Evolutionary conservation across 148 eudicot genomes (phyloP), one percentile per base, ranked within the genome.

Genomic region (Simmondsia chinensis): DNA sequence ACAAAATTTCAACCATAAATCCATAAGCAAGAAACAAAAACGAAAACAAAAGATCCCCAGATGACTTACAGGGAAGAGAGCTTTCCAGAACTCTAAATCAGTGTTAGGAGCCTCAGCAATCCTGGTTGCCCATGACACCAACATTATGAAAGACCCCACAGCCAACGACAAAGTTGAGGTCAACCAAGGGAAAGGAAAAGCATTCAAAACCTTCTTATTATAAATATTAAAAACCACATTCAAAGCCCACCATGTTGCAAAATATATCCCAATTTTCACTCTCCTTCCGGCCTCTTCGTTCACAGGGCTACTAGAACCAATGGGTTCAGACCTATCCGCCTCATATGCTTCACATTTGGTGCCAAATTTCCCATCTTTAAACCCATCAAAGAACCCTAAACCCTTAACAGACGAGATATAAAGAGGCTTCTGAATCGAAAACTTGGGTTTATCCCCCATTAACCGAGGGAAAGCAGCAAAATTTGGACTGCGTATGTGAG

Each of bases 241-340:
- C 72, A 84, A 72, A 60, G 64, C 73, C 95, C 97, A 89, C 97
- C 97, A 89, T 4, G 84, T 84, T 10, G 95, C 97, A 54, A 89
- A 84, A 13, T 84, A 84, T 20, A 74, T 43, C 5, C 97, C 87
- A 56, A 89, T 84, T 56, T 89, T 89, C 19, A 76, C 46, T 66
- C 20, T 89, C 60, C 77, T 68, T 5, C 86, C 84, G 10, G 68
- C 76, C 63, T 81, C 44, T 33, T 48, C 39, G 6, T 43, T 21
- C 10, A 25, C 33, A 7, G 20, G 28, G 24, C 28, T 23, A 63
- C 36, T 51, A 19, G 10, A 51, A 24, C 57, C 68, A 18, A 68
- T 47, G 42, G 79, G 79, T 51, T 74, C 47, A 7, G 80, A 60
- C 22, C 56, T 49, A 63, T 87, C 94, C 21, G 82, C 91, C 46